Conservation (phyloP, 305 asterid genomes). For the Rubia peregrina region DNA sequence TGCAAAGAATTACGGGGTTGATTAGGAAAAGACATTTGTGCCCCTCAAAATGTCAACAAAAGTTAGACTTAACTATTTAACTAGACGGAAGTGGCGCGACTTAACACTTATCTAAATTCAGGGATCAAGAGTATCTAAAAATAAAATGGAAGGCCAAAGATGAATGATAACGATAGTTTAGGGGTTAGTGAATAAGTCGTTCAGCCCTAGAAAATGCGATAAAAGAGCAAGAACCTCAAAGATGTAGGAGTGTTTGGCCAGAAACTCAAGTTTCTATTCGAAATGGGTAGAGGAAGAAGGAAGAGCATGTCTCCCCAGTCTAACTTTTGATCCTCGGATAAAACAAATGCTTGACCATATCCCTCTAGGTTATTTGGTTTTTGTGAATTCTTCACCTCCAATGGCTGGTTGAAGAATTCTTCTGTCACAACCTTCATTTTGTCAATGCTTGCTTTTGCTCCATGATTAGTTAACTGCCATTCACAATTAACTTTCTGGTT, state of each 20-base stretch:
- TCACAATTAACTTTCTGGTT: not conserved
- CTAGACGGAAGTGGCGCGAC: too few species aligned
- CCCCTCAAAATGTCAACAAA: too few species aligned
- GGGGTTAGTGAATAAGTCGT: too few species aligned
- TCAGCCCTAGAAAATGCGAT: too few species aligned
- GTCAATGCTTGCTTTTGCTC: conserved; percentile 6
- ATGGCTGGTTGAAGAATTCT: conserved; percentile 17
- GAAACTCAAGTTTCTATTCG: conserved; percentile 8
- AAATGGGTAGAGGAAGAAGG: conserved; percentile 6
- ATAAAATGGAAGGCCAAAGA: too few species aligned
- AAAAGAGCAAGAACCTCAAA: conserved; percentile 9
- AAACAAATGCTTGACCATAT: conserved; percentile 13
- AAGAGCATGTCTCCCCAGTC: conserved; percentile 24
- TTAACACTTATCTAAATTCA: too few species aligned
- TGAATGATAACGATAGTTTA: too few species aligned
- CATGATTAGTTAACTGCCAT: conserved; percentile 18
- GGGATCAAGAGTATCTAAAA: too few species aligned
- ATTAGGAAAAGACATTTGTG: too few species aligned
- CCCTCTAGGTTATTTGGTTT: conserved; percentile 18
- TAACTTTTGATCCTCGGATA: conserved; percentile 18
- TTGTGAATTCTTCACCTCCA: conserved; percentile 19
- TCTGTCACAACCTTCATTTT: conserved; percentile 15
- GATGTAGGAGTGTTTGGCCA: conserved; percentile 13
- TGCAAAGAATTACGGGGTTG: too few species aligned
- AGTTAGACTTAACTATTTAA: too few species aligned